These are phyloP conservation scores for Syncephalastrum sp. DNA, from an alignment of 371 early-diverging fungal genomes.

Conservation along the genomic window DNA sequence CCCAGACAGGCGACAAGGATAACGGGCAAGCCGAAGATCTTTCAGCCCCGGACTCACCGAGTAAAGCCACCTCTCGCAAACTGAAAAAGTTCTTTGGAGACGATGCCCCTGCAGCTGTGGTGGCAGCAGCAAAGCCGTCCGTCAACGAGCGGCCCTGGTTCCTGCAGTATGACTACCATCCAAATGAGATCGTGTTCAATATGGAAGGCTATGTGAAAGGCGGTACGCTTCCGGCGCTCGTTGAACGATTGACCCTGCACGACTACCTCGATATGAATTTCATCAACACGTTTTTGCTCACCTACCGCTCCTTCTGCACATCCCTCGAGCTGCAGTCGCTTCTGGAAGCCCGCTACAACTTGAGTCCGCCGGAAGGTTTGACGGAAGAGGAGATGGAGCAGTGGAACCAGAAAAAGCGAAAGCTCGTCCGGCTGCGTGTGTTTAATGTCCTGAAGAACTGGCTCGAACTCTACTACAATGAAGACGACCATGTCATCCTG, in stretches of 20 bases:
- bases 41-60: not conserved
- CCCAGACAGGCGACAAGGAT: not conserved
- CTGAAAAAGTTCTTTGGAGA: conserved; percentile 68
- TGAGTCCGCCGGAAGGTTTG: conserved; percentile 72
- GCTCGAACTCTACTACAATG: conserved; percentile 87
- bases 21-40: not conserved
- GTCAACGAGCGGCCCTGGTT: conserved; percentile 24
- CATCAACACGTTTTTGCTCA: conserved; percentile 82
- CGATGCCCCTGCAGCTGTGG: conserved; percentile 36
- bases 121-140: conserved; percentile 17
- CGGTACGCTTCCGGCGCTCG: conserved; percentile 82
- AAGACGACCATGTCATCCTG: conserved; percentile 60
- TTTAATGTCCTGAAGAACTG: conserved; percentile 90
- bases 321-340: conserved; percentile 69
- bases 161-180: conserved; percentile 37
- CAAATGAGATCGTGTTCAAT: conserved; percentile 75
- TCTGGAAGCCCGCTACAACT: conserved; percentile 70
- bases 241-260: conserved; percentile 88
- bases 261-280: conserved; percentile 77
- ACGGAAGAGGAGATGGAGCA: conserved; percentile 58
- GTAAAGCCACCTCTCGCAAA: conserved; percentile 28
- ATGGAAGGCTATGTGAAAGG: conserved; percentile 86
- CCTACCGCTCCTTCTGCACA: conserved; percentile 86
- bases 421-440: conserved; percentile 84
- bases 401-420: conserved; percentile 85